Base-by-base conservation (phyloP, 164 flowering plant species). In the Dillenia suffruticosa region DNA sequence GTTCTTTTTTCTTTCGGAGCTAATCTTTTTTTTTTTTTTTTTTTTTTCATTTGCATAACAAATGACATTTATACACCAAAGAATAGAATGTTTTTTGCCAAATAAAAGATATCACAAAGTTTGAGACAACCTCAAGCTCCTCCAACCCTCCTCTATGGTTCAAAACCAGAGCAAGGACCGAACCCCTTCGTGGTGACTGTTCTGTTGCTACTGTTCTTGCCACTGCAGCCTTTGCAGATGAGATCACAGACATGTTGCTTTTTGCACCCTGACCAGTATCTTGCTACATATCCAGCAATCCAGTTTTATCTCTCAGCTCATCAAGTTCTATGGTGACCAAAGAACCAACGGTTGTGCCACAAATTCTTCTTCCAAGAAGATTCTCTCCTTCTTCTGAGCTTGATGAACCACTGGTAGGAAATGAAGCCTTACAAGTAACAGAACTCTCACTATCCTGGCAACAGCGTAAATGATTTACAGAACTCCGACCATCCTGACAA, bases 61-160 rank as follows among this genome's bases (percentile, higher is more conserved):
- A 5, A 32, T 5, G 40, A 63, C 49, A 65, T n/a, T 14, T 13
- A 5, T 48, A 46, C 15, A 3, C 19, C 11, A 47, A 32, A 10
- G 57, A 12, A 44, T 43, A 1, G 8, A 54, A 48, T 13, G 5
- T 15, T 49, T 5, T 1, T 22, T 59, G 58, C 49, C 43, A 10
- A 7, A 1, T 8, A 19, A 55, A 49, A 54, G 50, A 48, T 32
- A 52, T 49, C 14, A 51, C 10, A 61, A 46, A 59, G 70, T 53
- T 50, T 56, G 48, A 66, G 1, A 64, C 62, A 40, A 88, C 97
- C 97, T 88, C 97, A 64, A 90, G 95, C 77, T 90, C 97, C 72
- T 88, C 97, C 54, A 84, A 61, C 68, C 74, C 76, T 17, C 76
- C 82, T 50, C 53, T 75, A 22, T 64, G 71, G 49, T 62, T 60